Percentiles rank a stretch among this genome's conserved stretches.
Conservation (phyloP, 1,284 basidiomycete genomes). For the Cutaneotrichosporon sp. region DNA sequence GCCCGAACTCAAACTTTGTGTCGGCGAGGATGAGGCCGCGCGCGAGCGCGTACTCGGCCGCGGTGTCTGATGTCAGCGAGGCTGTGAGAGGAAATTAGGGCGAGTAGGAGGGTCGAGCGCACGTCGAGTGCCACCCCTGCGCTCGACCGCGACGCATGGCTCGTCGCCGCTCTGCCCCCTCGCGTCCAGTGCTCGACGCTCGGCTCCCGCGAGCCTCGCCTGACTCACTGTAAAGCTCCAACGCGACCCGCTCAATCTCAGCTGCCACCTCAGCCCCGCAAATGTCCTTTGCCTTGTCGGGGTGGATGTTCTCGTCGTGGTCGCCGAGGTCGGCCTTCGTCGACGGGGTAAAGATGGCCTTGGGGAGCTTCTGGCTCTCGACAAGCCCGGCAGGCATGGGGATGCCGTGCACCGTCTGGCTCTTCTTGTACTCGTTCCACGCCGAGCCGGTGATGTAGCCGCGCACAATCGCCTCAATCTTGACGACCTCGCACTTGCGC, state of each 20-base stretch:
- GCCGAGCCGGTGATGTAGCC: constrained; percentile 96
- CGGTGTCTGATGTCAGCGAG: constrained; percentile 55
- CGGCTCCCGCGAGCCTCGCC: not conserved
- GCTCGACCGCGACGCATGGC: too few relatives aligned
- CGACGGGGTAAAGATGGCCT: constrained; percentile 92
- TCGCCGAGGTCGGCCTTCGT: constrained; percentile 94
- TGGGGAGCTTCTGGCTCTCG: constrained; percentile 80
- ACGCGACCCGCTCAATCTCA: constrained; percentile 50
- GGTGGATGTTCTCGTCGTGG: constrained; percentile 98
- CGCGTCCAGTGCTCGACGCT: too few relatives aligned
- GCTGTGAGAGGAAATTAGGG: not conserved
- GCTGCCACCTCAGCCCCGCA: constrained; percentile 52
- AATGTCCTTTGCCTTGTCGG: constrained; percentile 63
- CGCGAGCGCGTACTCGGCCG: constrained; percentile 72
- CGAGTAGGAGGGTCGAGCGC: not conserved
- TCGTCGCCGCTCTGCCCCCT: too few relatives aligned
- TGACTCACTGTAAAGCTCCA: constrained; percentile 51
- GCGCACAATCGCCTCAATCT: constrained; percentile 95
- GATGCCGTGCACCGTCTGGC: constrained; percentile 87
- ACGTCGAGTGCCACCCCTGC: too few relatives aligned
- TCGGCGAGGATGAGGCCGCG: constrained; percentile 95
- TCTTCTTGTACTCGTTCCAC: constrained; percentile 90
- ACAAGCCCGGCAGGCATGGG: constrained; percentile 70
- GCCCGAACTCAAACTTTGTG: constrained; percentile 87
- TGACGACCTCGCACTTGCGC: constrained; percentile 82